Evolutionary conservation across 306 rosid species (phyloP).

Genomic region (Fagus crenata): DNA sequence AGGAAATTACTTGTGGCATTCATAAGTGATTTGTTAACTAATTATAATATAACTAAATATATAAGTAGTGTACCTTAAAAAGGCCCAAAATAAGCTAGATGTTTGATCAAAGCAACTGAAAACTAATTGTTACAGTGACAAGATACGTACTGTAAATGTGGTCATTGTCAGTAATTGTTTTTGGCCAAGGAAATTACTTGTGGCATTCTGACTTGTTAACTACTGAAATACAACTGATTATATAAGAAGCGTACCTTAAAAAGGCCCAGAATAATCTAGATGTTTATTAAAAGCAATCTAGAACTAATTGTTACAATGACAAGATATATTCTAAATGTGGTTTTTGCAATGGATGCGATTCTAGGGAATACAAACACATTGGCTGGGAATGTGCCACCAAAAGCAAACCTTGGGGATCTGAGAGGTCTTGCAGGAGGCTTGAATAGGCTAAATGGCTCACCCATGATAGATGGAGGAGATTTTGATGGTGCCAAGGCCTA

Average conservation of each 20-base stretch:
- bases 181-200: too few species aligned
- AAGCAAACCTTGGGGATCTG: conserved; percentile 96
- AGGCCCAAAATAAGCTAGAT: neutral
- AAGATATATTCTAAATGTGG: conserved; percentile 24
- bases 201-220: too few species aligned
- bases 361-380: conserved; percentile 90
- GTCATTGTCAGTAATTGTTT: neutral
- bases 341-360: conserved; percentile 28
- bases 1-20: too few species aligned
- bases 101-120: conserved; percentile 24
- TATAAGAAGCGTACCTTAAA: too few species aligned
- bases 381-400: conserved; percentile 99
- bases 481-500: conserved; percentile 99
- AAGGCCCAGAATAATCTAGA: neutral
- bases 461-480: conserved; percentile 93
- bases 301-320: conserved; percentile 28
- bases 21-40: too few species aligned
- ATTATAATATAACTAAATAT: too few species aligned
- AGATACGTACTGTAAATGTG: conserved; percentile 19
- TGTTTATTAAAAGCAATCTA: conserved; percentile 22
- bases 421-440: conserved; percentile 91
- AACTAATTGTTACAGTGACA: conserved; percentile 25
- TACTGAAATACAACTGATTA: too few species aligned
- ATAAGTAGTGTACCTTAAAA: too few species aligned
- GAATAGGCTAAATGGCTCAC: conserved; percentile 73